Base-by-base conservation (phyloP, 2,329 filamentous ascomycete species). In the Endocalyx cinctus region DNA sequence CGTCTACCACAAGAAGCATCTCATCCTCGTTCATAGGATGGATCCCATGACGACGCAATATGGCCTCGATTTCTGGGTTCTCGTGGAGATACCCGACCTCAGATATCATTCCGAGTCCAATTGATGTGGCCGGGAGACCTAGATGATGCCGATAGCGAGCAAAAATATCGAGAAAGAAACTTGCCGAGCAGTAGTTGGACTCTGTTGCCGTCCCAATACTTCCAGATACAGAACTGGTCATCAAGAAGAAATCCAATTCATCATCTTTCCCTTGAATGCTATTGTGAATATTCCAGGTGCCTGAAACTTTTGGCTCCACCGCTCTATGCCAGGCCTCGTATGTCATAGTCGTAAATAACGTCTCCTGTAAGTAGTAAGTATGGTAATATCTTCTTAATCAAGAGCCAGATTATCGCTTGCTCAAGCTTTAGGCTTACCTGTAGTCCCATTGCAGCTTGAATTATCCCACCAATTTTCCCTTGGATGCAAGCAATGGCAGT, bases 121-220 rank as follows among this genome's bases (percentile, higher is more conserved):
- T 5, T 1, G 52, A 47, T 2, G 39, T 33, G 8, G 31, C 45
- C 0, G 52, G 38, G 1, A 52, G 39, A 1, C 55, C 57, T 1
- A 44, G 43, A 5, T 14, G 16, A 4, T 42, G 38, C 6, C 51
- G 45, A 18, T 51, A 51, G 1, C 45, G 31, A 1, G 52, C 44
- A 10, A 61, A 50, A 1, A 45, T 38, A 25, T 65, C 61, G 3
- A 62, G 47, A 39, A 54, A 64, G 12, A 31, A 42, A 37, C 64
- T 64, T 1, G 46, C 60, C 0, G 57, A 50, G 28, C 46, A 50
- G 27, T 65, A 65, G 31, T 61, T 62, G 22, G 40, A 41, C 30
- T 65, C 59, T 0, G 46, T 52, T 1, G 52, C 39, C 3, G 43
- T 51, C 0, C 55, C 61, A 2, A 57, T 35, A 6, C 41, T 48